Percentiles rank a stretch among this genome's conserved stretches.
Evolutionary conservation across 192 early-diverging fungal genomes (phyloP).

Genomic region (Coemansia sp.): DNA sequence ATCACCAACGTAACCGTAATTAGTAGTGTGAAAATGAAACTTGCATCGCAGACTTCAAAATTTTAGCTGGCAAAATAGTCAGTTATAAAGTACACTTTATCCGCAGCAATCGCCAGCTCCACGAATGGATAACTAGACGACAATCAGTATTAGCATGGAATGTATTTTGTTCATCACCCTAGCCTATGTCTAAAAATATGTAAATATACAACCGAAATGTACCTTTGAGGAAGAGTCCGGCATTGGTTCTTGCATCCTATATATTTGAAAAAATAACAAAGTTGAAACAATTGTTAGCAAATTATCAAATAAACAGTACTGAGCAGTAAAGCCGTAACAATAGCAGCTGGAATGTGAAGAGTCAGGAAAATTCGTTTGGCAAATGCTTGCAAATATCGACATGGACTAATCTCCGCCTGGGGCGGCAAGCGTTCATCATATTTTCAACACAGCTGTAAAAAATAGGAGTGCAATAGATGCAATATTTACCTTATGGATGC

Average conservation of each 20-base stretch:
- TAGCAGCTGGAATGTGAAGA: neutral
- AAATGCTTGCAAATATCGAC: constrained; percentile 42
- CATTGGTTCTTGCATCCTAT: neutral
- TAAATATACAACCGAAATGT: neutral
- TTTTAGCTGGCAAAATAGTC: constrained; percentile 9
- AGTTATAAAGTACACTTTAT: constrained; percentile 28
- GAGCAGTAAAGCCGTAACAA: neutral
- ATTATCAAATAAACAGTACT: neutral
- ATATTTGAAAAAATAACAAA: neutral
- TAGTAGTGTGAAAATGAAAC: no score
- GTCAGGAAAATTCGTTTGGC: constrained; percentile 28
- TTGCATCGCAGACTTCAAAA: no score
- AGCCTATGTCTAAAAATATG: neutral
- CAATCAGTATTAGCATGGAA: constrained; percentile 53
- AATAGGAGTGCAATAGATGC: neutral
- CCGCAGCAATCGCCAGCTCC: constrained; percentile 18
- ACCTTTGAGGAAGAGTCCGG: neutral
- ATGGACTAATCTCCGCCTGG: constrained; percentile 53
- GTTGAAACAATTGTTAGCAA: no score
- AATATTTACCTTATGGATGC: neutral
- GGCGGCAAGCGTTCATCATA: constrained; percentile 55
- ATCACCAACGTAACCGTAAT: neutral
- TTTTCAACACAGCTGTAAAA: neutral
- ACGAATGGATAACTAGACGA: neutral
- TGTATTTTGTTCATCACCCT: constrained; percentile 42